Base-by-base conservation (phyloP, 768 basidiomycete species). In the Auriscalpium vulgare region DNA sequence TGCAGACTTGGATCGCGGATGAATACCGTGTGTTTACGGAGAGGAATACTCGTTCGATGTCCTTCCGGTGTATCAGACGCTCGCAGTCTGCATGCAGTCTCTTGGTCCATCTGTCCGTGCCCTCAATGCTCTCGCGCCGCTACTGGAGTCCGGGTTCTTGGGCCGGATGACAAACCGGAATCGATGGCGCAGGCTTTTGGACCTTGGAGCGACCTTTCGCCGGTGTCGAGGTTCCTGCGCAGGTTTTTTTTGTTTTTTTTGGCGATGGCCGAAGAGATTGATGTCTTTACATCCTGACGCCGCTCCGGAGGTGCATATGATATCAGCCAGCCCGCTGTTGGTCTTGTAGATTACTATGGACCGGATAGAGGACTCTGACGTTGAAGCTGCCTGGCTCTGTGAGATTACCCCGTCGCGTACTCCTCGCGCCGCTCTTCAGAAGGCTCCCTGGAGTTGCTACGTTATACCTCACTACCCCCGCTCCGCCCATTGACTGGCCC, bases 1-100 rank as follows among this genome's bases (percentile, higher is more conserved):
- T 87, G 23, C 65, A 71, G 44, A 60, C 74, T 13, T 91, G 88
- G 89, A 65, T 90, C 35, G 74, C 77, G 17, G 88, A 91, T 67
- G 79, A 83, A 50, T 70, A 68, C 45, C 63, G 65, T 21, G 70
- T 73, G 8, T 80, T 85, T 68, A 71, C 72, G 11, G 71, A 71
- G 76, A 78, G 23, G 83, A 86, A 51, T 79, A 88, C 56, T 69
- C 70, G 16, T 74, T 80, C 59, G 84, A 87, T 65, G 83, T 85
- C 55, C 65, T 86, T 13, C 77, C 81, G 0, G 64, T 89, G 51
- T 91, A 89, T 61, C 76, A 87, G 64, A 81, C 77, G 11, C 68
- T 78, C 37, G 64, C 88, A 44, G 61, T 84, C 53, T 70, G 74
- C 53, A 71, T 87, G 36, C 78, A 77, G 56, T 69, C 71, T 3